Evolutionary conservation across 768 basidiomycete genomes (phyloP).

Genomic region (Thelephora aurantiotincta): DNA sequence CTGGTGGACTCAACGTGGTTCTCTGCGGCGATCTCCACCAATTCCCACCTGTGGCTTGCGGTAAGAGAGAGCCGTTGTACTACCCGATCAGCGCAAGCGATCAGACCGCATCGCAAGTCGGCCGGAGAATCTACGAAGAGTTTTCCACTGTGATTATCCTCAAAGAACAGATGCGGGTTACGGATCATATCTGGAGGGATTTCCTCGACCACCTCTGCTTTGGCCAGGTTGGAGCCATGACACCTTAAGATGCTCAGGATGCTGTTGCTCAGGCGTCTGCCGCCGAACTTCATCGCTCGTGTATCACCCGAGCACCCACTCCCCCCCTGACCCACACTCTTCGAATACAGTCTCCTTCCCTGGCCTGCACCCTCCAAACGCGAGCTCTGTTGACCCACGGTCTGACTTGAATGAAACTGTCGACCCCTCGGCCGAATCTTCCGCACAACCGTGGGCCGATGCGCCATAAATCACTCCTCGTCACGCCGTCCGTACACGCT

Average conservation of each 20-base stretch:
- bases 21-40: conserved; percentile 30
- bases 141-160: conserved; percentile 20
- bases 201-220: conserved; percentile 16
- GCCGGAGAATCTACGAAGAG: conserved; percentile 5
- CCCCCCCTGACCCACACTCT: too few species aligned
- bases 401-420: conserved; percentile 5
- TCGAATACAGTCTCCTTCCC: background rate
- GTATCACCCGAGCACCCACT: too few species aligned
- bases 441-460: conserved; percentile 16
- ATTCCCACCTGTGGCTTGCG: conserved; percentile 25
- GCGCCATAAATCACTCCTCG: conserved; percentile 23
- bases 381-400: too few species aligned
- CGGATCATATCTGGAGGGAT: conserved; percentile 17
- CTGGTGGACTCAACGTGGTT: conserved; percentile 26
- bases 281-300: too few species aligned
- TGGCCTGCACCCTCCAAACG: background rate
- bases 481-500: conserved; percentile 19
- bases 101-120: background rate
- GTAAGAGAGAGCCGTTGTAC: conserved; percentile 13
- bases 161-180: conserved; percentile 21
- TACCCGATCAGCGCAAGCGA: conserved; percentile 1
- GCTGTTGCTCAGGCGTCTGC: conserved; percentile 10
- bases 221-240: conserved; percentile 12
- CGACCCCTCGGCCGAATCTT: conserved; percentile 15
- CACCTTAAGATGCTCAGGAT: conserved; percentile 17